phyloP scores from a whole-genome alignment of 306 rosid species.

The Ormosia semicastrata region DNA sequence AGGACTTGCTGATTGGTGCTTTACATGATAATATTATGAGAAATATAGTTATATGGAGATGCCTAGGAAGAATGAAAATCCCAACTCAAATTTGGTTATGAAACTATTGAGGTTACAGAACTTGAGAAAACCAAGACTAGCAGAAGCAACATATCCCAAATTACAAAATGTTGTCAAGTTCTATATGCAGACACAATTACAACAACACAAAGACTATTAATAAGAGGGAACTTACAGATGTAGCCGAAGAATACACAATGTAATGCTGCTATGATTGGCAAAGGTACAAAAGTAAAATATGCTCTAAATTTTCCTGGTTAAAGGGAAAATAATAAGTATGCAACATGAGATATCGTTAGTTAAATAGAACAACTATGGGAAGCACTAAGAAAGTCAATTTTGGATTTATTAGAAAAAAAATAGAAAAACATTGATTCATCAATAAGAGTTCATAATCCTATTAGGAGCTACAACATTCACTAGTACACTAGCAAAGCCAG shows the following conservation, averaged over 20 bases:
- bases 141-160: constrained; percentile 59
- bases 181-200: not conserved
- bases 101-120: constrained; percentile 83
- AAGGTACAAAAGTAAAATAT: constrained; percentile 68
- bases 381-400: too few species aligned
- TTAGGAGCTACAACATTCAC: too few species aligned
- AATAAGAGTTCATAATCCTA: too few species aligned
- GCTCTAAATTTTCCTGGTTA: constrained; percentile 78
- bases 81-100: constrained; percentile 71
- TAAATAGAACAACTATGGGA: not conserved
- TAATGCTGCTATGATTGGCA: constrained; percentile 76
- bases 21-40: constrained; percentile 54
- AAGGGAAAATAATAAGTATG: not conserved
- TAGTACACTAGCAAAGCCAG: too few species aligned
- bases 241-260: constrained; percentile 73
- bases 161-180: not conserved
- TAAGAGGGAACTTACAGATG: constrained; percentile 50
- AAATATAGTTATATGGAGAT: constrained; percentile 81
- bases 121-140: constrained; percentile 78
- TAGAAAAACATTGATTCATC: too few species aligned
- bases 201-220: not conserved
- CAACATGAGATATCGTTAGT: not conserved
- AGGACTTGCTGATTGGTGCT: constrained; percentile 26
- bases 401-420: too few species aligned
- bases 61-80: constrained; percentile 77